Conservation (phyloP, 768 basidiomycete genomes). For the Dentipellis sp. region DNA sequence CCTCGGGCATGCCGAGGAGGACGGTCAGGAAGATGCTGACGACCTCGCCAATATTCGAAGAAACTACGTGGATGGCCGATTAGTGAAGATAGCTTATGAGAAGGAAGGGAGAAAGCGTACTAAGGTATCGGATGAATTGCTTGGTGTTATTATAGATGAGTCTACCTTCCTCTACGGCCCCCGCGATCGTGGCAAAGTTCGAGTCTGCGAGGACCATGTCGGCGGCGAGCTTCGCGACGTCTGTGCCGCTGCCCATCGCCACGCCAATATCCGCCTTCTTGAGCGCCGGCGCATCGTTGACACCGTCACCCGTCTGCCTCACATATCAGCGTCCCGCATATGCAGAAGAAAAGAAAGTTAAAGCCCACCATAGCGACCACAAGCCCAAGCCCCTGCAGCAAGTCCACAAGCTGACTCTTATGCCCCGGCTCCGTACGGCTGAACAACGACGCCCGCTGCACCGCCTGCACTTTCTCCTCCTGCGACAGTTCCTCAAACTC, state of each 20-base stretch:
- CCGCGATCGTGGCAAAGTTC: slow-evolving; percentile 95
- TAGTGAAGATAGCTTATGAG: slow-evolving; percentile 6
- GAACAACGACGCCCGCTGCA: slow-evolving; percentile 84
- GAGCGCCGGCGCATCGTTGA: slow-evolving; percentile 95
- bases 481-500: slow-evolving; percentile 79
- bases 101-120: slow-evolving; percentile 25
- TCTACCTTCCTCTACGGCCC: slow-evolving; percentile 94
- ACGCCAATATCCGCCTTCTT: slow-evolving; percentile 98
- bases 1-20: slow-evolving; percentile 98
- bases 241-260: slow-evolving; percentile 98
- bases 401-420: slow-evolving; percentile 90
- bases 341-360: slow-evolving; percentile 7
- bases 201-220: slow-evolving; percentile 98
- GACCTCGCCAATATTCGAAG: slow-evolving; percentile 96
- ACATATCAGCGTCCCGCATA: slow-evolving; percentile 6
- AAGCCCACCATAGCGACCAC: slow-evolving; percentile 87
- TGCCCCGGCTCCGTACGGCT: slow-evolving; percentile 91
- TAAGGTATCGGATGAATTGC: slow-evolving; percentile 98
- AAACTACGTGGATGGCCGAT: slow-evolving; percentile 37
- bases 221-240: slow-evolving; percentile 95
- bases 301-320: slow-evolving; percentile 87
- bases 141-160: slow-evolving; percentile 99
- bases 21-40: slow-evolving; percentile 97
- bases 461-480: slow-evolving; percentile 78
- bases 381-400: slow-evolving; percentile 83